These are phyloP conservation scores for Biscutella laevigata DNA, from an alignment of 441 rosid species.

Conservation along the genomic window DNA sequence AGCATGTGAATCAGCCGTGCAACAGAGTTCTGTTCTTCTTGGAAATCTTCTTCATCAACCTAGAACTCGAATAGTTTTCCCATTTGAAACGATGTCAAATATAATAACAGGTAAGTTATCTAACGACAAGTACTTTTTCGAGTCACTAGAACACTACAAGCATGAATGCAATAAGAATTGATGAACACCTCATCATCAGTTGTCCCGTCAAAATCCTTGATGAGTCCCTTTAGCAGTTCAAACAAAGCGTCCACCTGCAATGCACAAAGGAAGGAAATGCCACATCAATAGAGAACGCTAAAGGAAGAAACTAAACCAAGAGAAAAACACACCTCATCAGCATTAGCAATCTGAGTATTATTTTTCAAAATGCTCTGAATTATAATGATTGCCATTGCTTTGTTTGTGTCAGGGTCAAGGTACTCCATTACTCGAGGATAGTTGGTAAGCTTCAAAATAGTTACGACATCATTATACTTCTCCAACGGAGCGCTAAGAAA, in stretches of 20 bases:
- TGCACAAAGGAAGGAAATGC: background rate
- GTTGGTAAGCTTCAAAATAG: constrained; percentile 77
- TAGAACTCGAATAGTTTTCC: constrained; percentile 18
- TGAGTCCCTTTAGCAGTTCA: constrained; percentile 75
- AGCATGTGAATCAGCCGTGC: constrained; percentile 84
- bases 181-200: constrained; percentile 46
- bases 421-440: constrained; percentile 78
- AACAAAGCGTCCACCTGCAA: constrained; percentile 73
- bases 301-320: constrained; percentile 9
- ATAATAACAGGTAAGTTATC: constrained; percentile 2
- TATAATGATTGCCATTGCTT: constrained; percentile 75
- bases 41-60: constrained; percentile 93
- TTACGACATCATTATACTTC: constrained; percentile 83
- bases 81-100: background rate
- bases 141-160: background rate
- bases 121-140: background rate
- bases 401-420: constrained; percentile 79
- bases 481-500: constrained; percentile 93
- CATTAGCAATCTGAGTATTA: constrained; percentile 56
- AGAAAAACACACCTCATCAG: constrained; percentile 47
- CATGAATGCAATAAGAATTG: constrained; percentile 1
- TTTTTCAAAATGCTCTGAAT: constrained; percentile 91
- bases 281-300: constrained; percentile 14
- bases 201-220: constrained; percentile 69
- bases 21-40: constrained; percentile 90